A percentile compares a stretch with the other conserved stretches of the same genome.
Conservation (phyloP, 176 grass and related monocot species). For the Hyparrhenia diplandra region DNA sequence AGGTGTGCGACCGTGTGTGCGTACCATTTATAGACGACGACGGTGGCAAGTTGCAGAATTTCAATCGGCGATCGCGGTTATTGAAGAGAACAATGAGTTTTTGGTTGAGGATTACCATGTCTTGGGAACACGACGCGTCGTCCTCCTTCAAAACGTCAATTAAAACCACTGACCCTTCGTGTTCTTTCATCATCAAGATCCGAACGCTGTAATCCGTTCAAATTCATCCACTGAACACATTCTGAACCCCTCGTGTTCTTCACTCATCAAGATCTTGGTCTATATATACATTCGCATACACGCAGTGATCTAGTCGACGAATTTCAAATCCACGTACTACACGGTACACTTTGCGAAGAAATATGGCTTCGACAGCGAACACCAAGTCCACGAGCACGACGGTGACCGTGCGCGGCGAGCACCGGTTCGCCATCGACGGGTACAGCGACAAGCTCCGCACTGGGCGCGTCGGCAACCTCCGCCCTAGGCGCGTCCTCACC, state of each 20-base stretch:
- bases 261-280: too few relatives aligned
- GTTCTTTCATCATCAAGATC: not conserved
- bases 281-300: not conserved
- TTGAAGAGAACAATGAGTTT: too few relatives aligned
- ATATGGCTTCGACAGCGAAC: not conserved
- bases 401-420: not conserved
- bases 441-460: not conserved
- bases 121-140: not conserved
- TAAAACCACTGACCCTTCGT: not conserved
- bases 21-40: not conserved
- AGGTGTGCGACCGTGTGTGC: not conserved
- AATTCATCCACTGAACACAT: too few relatives aligned
- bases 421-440: not conserved
- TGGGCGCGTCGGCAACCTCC: not conserved
- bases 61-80: not conserved
- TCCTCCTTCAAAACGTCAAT: not conserved
- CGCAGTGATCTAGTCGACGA: too few relatives aligned
- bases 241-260: too few relatives aligned
- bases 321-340: not conserved
- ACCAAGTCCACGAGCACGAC: not conserved
- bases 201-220: not conserved
- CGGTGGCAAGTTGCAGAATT: not conserved
- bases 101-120: too few relatives aligned
- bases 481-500: not conserved
- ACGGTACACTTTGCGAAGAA: not conserved